Evolutionary conservation across 352 stramenopile species (phyloP).

Genomic region (Globisporangium solare): DNA sequence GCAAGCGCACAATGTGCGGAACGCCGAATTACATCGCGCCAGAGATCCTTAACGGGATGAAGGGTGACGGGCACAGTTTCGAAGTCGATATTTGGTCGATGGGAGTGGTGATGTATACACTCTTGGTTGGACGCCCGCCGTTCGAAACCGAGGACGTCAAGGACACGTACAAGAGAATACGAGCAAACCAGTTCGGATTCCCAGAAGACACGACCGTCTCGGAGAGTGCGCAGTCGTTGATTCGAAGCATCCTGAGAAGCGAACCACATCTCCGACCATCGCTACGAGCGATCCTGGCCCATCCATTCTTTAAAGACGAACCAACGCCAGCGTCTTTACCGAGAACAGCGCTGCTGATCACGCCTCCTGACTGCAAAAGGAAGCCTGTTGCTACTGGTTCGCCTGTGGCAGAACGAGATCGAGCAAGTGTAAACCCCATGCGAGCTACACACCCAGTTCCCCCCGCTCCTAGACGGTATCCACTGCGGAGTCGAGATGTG

Average conservation of each 20-base stretch:
- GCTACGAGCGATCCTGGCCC: slow-evolving; percentile 67
- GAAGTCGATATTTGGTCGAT: slow-evolving; percentile 98
- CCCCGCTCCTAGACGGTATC: slow-evolving; percentile 26
- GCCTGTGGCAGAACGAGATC: background rate
- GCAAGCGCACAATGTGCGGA: slow-evolving; percentile 95
- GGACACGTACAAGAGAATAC: slow-evolving; percentile 97
- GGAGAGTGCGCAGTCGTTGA: slow-evolving; percentile 57
- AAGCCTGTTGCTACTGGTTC: background rate
- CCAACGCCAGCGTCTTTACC: slow-evolving; percentile 52
- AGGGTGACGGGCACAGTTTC: slow-evolving; percentile 93
- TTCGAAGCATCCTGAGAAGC: slow-evolving; percentile 67
- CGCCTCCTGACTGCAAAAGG: slow-evolving; percentile 55
- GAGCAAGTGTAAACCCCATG: slow-evolving; percentile 12
- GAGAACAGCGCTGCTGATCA: slow-evolving; percentile 61
- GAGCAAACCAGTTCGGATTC: slow-evolving; percentile 95
- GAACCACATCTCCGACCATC: slow-evolving; percentile 70
- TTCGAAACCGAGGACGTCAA: slow-evolving; percentile 98
- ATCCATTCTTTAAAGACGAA: slow-evolving; percentile 72
- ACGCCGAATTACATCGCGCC: slow-evolving; percentile 93
- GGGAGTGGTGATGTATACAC: slow-evolving; percentile 97
- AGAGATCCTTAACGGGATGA: slow-evolving; percentile 90
- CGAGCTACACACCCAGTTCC: slow-evolving; percentile 17
- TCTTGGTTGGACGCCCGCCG: slow-evolving; percentile 95
- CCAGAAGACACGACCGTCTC: slow-evolving; percentile 88
- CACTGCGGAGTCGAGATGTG: slow-evolving; percentile 30